phyloP scores from a whole-genome alignment of 495 filamentous ascomycete species.

The Penicillium crystallinum region DNA sequence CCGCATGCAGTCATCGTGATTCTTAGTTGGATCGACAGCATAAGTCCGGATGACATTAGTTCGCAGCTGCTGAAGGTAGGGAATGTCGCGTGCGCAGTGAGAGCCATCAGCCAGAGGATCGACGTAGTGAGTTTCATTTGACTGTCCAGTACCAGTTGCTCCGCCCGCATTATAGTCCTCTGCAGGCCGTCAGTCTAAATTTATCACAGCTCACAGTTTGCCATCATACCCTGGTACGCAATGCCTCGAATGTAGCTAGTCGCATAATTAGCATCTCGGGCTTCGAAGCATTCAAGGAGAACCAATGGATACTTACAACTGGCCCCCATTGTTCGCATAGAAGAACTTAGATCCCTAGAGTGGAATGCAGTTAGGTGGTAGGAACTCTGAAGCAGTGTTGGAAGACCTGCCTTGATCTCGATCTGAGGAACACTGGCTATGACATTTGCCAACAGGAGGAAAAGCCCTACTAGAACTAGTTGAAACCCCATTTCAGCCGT shows the following conservation, averaged over 20 bases:
- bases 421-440: not conserved
- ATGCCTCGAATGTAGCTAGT: constrained; percentile 71
- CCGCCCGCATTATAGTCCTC: constrained; percentile 43
- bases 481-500: not conserved
- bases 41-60: constrained; percentile 93
- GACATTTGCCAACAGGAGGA: not conserved
- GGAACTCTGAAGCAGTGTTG: not conserved
- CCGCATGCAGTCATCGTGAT: constrained; percentile 79
- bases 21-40: constrained; percentile 69
- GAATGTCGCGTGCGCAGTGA: constrained; percentile 73
- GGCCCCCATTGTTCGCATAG: constrained; percentile 59
- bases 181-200: constrained; percentile 10
- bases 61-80: constrained; percentile 62
- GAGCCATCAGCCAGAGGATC: constrained; percentile 66
- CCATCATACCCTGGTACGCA: constrained; percentile 65
- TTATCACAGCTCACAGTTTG: not conserved
- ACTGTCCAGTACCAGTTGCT: constrained; percentile 12
- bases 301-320: constrained; percentile 82
- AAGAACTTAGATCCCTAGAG: constrained; percentile 70
- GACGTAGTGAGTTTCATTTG: constrained; percentile 38
- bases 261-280: not conserved
- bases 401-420: constrained; percentile 2
- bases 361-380: not conserved
- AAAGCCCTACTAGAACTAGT: not conserved
- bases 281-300: not conserved